Percentiles rank a stretch among this genome's conserved stretches.
Conservation (phyloP, 768 basidiomycete species). For the Phaffia australis region DNA sequence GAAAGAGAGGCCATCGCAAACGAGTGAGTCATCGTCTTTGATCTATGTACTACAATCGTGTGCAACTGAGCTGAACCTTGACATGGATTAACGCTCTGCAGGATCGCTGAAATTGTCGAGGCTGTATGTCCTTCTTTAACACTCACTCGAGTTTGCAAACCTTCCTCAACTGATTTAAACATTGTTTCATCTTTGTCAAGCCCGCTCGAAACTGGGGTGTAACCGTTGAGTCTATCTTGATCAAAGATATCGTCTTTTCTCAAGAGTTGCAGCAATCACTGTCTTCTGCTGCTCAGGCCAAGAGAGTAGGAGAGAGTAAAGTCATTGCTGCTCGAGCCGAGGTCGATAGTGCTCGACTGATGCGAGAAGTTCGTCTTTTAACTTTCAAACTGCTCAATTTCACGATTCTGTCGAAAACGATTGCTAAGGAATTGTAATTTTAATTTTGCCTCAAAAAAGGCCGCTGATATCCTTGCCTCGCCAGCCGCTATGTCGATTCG, state of each 20-base stretch:
- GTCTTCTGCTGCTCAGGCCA: constrained; percentile 91
- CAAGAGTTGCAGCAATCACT: constrained; percentile 79
- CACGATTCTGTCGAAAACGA: neutral
- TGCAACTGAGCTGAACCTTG: too few species aligned
- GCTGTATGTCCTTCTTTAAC: constrained; percentile 30
- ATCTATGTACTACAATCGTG: too few species aligned
- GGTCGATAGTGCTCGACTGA: constrained; percentile 85
- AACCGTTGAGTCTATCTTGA: constrained; percentile 82
- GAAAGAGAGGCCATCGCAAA: constrained; percentile 65
- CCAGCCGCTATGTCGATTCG: constrained; percentile 98
- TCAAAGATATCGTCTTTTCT: constrained; percentile 51
- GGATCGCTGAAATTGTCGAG: constrained; percentile 72
- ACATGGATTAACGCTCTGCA: too few species aligned
- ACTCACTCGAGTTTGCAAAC: neutral
- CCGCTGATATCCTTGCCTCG: constrained; percentile 84
- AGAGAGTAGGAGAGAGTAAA: constrained; percentile 51
- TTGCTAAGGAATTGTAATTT: neutral
- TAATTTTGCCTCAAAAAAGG: constrained; percentile 32
- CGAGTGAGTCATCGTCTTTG: neutral
- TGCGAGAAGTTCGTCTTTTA: constrained; percentile 53
- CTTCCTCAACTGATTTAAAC: neutral
- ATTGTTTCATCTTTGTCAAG: constrained; percentile 31
- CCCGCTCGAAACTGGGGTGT: constrained; percentile 75
- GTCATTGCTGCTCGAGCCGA: constrained; percentile 92
- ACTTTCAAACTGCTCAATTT: neutral